Evolutionary conservation across 176 grass and related monocot genomes (phyloP).

Genomic region (Eleusine indica): DNA sequence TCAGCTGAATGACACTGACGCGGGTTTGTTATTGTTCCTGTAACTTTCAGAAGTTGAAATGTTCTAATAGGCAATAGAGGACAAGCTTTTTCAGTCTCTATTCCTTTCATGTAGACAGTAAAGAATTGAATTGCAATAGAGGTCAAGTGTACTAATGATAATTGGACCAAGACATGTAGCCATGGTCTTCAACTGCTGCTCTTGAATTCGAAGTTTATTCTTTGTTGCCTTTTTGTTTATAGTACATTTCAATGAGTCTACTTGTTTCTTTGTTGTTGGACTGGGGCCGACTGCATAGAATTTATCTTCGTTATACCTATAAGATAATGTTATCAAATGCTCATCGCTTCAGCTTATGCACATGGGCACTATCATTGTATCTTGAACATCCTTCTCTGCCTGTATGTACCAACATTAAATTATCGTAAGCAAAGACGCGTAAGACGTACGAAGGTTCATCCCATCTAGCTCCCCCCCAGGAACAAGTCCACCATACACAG

Average conservation of each 20-base stretch:
- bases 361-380: constrained; percentile 32
- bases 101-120: not conserved
- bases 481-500: not conserved
- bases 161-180: not conserved
- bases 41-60: constrained; percentile 5
- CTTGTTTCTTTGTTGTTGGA: constrained; percentile 20
- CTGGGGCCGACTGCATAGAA: not conserved
- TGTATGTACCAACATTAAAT: not conserved
- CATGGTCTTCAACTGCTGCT: not conserved
- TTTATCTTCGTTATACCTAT: not conserved
- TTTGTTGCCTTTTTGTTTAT: not conserved
- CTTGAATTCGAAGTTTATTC: not conserved
- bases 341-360: not conserved
- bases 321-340: not conserved
- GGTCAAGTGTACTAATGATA: not conserved
- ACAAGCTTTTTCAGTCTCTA: not conserved
- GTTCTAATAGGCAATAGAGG: not conserved
- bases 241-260: not conserved
- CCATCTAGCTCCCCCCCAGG: not conserved
- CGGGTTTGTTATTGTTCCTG: not conserved
- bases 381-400: not conserved
- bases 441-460: constrained; percentile 30
- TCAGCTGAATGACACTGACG: not conserved
- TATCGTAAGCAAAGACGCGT: not conserved
- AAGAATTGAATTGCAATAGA: not conserved